Conservation (phyloP, 192 early-diverging fungal genomes). For the Thamnidium elegans region DNA sequence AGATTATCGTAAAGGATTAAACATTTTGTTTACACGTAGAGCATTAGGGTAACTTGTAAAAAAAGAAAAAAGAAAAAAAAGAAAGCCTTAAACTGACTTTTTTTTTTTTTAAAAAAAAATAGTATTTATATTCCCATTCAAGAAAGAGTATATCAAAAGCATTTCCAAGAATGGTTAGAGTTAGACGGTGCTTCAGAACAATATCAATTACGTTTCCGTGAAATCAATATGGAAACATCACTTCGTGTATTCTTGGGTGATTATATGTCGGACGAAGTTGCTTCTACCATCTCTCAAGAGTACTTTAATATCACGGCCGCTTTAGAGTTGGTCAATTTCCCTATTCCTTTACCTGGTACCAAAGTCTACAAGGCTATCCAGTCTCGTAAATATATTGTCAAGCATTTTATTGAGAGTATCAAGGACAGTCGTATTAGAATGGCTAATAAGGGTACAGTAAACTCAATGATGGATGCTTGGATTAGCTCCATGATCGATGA, state of each 20-base stretch:
- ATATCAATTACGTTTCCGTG: conserved; percentile 42
- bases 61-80: not conserved
- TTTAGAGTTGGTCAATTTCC: conserved; percentile 45
- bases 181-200: conserved; percentile 28
- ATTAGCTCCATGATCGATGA: conserved; percentile 30
- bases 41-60: conserved; percentile 38
- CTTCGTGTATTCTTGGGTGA: conserved; percentile 41
- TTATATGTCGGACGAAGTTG: conserved; percentile 35
- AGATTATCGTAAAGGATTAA: conserved; percentile 40
- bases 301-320: conserved; percentile 49
- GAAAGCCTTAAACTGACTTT: not conserved
- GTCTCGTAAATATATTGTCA: conserved; percentile 43
- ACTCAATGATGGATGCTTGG: conserved; percentile 43
- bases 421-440: conserved; percentile 34
- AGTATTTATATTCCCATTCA: conserved; percentile 40
- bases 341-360: conserved; percentile 42
- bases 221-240: conserved; percentile 44
- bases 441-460: conserved; percentile 23
- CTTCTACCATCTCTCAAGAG: conserved; percentile 34
- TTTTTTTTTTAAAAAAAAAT: conserved; percentile 7
- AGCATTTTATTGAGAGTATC: conserved; percentile 38
- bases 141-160: conserved; percentile 38
- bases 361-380: conserved; percentile 44
- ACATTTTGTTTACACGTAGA: conserved; percentile 38
- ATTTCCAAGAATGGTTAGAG: conserved; percentile 39